These are phyloP conservation scores for Colletotrichum tamarilloi DNA, from an alignment of 2,329 filamentous ascomycete species.

Conservation along the genomic window DNA sequence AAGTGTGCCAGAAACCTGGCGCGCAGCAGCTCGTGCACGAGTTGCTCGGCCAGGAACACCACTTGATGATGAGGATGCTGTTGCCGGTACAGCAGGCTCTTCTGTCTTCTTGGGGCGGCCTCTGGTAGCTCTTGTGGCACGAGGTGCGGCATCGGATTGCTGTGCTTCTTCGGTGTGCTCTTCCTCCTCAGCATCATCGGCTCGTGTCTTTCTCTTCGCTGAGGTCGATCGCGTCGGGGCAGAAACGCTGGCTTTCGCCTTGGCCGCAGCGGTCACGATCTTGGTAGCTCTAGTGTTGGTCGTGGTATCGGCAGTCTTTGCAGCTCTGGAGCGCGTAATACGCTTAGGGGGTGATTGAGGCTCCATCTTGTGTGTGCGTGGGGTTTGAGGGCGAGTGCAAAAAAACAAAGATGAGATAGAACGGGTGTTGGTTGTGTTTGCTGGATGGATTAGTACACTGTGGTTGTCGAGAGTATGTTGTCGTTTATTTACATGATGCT, in stretches of 20 bases:
- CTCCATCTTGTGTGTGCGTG: constrained; percentile 54
- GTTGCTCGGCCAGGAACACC: constrained; percentile 40
- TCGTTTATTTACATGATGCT: constrained; percentile 29
- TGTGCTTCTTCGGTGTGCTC: constrained; percentile 48
- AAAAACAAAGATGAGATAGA: constrained; percentile 22
- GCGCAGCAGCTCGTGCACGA: constrained; percentile 43
- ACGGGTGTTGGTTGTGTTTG: neutral
- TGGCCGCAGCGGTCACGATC: constrained; percentile 60
- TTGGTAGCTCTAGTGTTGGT: constrained; percentile 52
- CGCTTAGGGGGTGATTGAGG: constrained; percentile 67
- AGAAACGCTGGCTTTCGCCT: constrained; percentile 52
- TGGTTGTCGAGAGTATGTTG: constrained; percentile 9
- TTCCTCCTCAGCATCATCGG: constrained; percentile 65
- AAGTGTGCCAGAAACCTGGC: constrained; percentile 41
- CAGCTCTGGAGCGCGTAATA: constrained; percentile 63
- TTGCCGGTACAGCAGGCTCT: constrained; percentile 18
- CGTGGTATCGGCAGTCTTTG: constrained; percentile 51
- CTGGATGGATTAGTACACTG: constrained; percentile 29
- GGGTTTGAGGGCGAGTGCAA: neutral
- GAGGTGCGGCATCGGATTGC: constrained; percentile 41
- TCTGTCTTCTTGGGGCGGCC: constrained; percentile 57
- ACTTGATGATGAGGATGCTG: constrained; percentile 34
- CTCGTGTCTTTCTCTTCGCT: constrained; percentile 64
- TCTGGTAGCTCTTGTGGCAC: constrained; percentile 54
- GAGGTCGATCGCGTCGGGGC: constrained; percentile 42